These are phyloP conservation scores for Trichophyton simii DNA, from an alignment of 2,329 filamentous ascomycete genomes.

Conservation along the genomic window DNA sequence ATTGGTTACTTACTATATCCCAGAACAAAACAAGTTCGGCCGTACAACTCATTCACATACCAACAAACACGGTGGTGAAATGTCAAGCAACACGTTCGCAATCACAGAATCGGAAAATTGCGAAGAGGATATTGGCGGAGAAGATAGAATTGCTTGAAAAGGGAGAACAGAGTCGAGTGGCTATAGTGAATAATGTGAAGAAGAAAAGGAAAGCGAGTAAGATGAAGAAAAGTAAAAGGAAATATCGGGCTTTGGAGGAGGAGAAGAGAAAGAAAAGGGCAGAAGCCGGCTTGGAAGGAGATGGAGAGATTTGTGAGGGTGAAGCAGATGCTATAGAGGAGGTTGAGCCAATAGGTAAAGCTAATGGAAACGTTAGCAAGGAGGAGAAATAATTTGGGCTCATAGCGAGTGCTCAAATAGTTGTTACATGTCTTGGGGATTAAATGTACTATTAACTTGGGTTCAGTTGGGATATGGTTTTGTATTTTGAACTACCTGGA, in stretches of 20 bases:
- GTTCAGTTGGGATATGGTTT: background rate
- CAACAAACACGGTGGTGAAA: slow-evolving; percentile 87
- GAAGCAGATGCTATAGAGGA: background rate
- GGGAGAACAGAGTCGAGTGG: slow-evolving; percentile 61
- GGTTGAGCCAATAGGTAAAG: background rate
- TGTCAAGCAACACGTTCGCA: slow-evolving; percentile 82
- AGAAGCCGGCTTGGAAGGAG: slow-evolving; percentile 9
- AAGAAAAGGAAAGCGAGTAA: slow-evolving; percentile 43
- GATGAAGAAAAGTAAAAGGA: slow-evolving; percentile 33
- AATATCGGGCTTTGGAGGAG: slow-evolving; percentile 30
- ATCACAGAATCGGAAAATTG: slow-evolving; percentile 75
- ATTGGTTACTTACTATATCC: background rate
- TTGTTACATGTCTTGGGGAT: background rate
- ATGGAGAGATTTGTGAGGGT: slow-evolving; percentile 4
- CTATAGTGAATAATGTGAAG: slow-evolving; percentile 74
- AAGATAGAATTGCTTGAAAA: slow-evolving; percentile 62
- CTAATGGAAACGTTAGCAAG: background rate
- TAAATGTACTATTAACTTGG: background rate
- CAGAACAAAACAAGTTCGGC: slow-evolving; percentile 93
- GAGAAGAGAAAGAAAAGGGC: slow-evolving; percentile 14
- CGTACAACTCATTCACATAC: slow-evolving; percentile 80
- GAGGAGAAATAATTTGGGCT: background rate
- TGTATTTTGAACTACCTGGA: background rate
- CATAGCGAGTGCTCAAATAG: too few species aligned
- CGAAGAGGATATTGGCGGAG: slow-evolving; percentile 62